Evolutionary conservation across 2,329 filamentous ascomycete species (phyloP).

Genomic region (Nemania diffusa): DNA sequence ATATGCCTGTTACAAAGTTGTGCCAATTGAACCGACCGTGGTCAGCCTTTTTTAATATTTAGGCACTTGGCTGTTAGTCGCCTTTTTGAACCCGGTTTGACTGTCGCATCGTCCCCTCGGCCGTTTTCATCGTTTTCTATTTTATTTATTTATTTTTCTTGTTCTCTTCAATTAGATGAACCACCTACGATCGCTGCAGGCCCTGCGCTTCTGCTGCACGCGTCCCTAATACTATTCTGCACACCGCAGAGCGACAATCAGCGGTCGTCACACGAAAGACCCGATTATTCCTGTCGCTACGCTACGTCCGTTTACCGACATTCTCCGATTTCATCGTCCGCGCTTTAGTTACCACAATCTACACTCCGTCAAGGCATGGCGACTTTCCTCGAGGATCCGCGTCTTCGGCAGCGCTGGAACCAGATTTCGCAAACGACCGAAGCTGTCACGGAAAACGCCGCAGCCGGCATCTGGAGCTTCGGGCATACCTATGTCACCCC

Average conservation of each 20-base stretch:
- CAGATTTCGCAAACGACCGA: constrained; percentile 92
- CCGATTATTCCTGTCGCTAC: not conserved
- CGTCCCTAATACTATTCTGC: constrained; percentile 33
- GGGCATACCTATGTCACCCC: constrained; percentile 86
- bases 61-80: not conserved
- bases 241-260: constrained; percentile 18
- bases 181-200: constrained; percentile 32
- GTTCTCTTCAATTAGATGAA: constrained; percentile 22
- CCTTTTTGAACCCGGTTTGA: constrained; percentile 2
- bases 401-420: constrained; percentile 92
- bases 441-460: constrained; percentile 89
- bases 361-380: constrained; percentile 54
- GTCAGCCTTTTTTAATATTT: constrained; percentile 12
- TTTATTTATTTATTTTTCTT: not conserved
- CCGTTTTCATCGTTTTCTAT: not conserved
- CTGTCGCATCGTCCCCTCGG: not conserved
- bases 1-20: not conserved
- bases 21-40: constrained; percentile 20
- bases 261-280: constrained; percentile 27
- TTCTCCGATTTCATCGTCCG: not conserved
- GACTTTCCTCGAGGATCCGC: constrained; percentile 78
- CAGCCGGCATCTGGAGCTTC: constrained; percentile 89
- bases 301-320: not conserved
- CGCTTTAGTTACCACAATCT: constrained; percentile 16
- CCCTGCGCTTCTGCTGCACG: constrained; percentile 29